phyloP scores from a whole-genome alignment of 768 basidiomycete species.

The Serendipita sp. region DNA sequence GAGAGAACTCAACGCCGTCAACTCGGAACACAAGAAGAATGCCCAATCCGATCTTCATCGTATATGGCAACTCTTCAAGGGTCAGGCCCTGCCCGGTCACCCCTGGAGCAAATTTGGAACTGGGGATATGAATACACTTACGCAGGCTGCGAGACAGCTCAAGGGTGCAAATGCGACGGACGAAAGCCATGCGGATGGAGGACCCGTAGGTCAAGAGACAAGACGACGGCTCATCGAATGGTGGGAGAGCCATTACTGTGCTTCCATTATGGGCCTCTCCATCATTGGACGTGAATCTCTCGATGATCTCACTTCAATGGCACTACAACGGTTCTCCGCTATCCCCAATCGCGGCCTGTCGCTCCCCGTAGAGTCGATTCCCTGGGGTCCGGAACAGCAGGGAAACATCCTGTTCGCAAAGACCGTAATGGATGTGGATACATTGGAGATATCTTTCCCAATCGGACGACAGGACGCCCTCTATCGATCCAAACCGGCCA shows the following conservation, averaged over 20 bases:
- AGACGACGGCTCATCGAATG: slow-evolving; percentile 67
- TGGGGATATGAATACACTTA: slow-evolving; percentile 64
- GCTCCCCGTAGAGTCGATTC: slow-evolving; percentile 55
- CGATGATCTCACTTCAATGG: slow-evolving; percentile 50
- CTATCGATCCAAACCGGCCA: slow-evolving; percentile 64
- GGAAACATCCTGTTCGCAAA: slow-evolving; percentile 72
- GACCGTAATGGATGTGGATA: slow-evolving; percentile 78
- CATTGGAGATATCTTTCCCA: slow-evolving; percentile 68
- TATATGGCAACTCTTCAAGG: slow-evolving; percentile 88
- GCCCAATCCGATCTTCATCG: slow-evolving; percentile 81
- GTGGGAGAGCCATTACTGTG: slow-evolving; percentile 72
- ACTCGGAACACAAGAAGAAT: slow-evolving; percentile 97
- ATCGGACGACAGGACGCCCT: slow-evolving; percentile 54
- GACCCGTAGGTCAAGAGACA: slow-evolving; percentile 62
- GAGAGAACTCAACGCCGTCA: slow-evolving; percentile 87
- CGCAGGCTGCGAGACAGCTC: slow-evolving; percentile 27
- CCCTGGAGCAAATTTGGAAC: slow-evolving; percentile 87
- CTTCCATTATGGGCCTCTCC: slow-evolving; percentile 66
- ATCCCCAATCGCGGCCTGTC: slow-evolving; percentile 46
- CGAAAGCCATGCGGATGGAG: slow-evolving; percentile 42
- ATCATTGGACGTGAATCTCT: slow-evolving; percentile 70
- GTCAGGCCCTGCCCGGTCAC: slow-evolving; percentile 62
- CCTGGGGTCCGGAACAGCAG: slow-evolving; percentile 49
- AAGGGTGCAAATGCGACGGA: slow-evolving; percentile 11
- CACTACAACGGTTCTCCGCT: slow-evolving; percentile 53